Evolutionary conservation across 2,329 filamentous ascomycete genomes (phyloP).

Genomic region (Botrytis tulipae): DNA sequence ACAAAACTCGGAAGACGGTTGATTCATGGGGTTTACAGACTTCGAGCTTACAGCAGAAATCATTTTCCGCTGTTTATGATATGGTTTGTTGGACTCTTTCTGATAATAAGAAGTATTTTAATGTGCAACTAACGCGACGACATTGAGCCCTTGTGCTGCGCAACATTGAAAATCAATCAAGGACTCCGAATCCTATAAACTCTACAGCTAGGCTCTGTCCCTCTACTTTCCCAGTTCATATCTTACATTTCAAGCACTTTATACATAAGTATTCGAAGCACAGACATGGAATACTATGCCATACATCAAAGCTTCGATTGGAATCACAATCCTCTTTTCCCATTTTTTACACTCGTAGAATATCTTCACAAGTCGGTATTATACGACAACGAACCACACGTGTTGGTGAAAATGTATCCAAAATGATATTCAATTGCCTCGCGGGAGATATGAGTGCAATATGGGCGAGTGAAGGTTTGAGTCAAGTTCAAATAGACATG

Average conservation of each 20-base stretch:
- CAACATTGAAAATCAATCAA: background rate
- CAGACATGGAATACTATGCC: background rate
- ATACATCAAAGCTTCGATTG: background rate
- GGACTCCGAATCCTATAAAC: background rate
- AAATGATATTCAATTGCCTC: background rate
- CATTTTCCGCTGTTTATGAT: background rate
- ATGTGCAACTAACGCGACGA: background rate
- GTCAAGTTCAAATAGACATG: too few species aligned
- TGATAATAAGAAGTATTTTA: background rate
- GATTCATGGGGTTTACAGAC: too few species aligned
- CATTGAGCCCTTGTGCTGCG: background rate
- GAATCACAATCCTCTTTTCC: background rate
- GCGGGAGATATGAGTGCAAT: background rate
- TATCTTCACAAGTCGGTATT: background rate
- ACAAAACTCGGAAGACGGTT: background rate
- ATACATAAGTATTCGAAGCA: background rate
- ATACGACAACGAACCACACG: too few species aligned
- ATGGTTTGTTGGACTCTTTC: background rate
- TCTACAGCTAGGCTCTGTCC: background rate
- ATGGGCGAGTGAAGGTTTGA: background rate
- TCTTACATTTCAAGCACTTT: background rate
- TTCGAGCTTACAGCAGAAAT: background rate
- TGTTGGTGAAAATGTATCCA: too few species aligned
- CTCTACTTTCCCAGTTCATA: background rate
- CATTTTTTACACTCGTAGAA: background rate